These are phyloP conservation scores for Candida chauliodis DNA, from an alignment of 805 yeast species.

Conservation along the genomic window DNA sequence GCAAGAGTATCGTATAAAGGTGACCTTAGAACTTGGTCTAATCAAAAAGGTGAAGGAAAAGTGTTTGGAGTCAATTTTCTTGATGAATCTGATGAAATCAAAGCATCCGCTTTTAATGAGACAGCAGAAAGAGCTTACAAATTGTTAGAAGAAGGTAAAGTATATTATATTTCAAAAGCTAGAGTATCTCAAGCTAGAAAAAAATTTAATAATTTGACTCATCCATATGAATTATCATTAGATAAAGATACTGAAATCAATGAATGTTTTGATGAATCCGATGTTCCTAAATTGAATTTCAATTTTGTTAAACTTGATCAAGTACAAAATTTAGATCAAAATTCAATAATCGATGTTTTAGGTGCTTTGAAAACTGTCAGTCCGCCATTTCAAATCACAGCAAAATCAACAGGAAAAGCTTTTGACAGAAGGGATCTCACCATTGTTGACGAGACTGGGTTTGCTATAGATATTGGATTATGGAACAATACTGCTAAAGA, in stretches of 20 bases:
- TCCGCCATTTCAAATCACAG: slow-evolving; percentile 72
- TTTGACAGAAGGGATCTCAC: slow-evolving; percentile 88
- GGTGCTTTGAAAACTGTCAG: slow-evolving; percentile 80
- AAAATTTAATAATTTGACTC: slow-evolving; percentile 76
- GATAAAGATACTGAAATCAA: slow-evolving; percentile 76
- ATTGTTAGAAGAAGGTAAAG: slow-evolving; percentile 80
- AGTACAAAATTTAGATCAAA: slow-evolving; percentile 64
- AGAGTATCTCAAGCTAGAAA: slow-evolving; percentile 81
- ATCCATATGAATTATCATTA: slow-evolving; percentile 83
- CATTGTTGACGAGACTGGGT: slow-evolving; percentile 80
- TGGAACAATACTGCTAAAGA: slow-evolving; percentile 89
- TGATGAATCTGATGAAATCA: slow-evolving; percentile 94
- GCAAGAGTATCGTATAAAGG: slow-evolving; percentile 89
- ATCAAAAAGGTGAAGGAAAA: slow-evolving; percentile 84
- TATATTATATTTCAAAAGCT: slow-evolving; percentile 78
- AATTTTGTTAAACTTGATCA: slow-evolving; percentile 68
- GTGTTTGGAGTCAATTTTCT: slow-evolving; percentile 82
- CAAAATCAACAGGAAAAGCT: slow-evolving; percentile 85
- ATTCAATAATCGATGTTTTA: slow-evolving; percentile 76
- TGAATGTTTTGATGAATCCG: slow-evolving; percentile 55
- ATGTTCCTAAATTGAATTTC: slow-evolving; percentile 77
- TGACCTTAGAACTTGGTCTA: slow-evolving; percentile 84
- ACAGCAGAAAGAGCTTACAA: slow-evolving; percentile 77
- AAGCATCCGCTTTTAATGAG: slow-evolving; percentile 92
- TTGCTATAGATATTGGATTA: slow-evolving; percentile 72